phyloP scores from a whole-genome alignment of 331 rosid species.

The Saraca asoca region DNA sequence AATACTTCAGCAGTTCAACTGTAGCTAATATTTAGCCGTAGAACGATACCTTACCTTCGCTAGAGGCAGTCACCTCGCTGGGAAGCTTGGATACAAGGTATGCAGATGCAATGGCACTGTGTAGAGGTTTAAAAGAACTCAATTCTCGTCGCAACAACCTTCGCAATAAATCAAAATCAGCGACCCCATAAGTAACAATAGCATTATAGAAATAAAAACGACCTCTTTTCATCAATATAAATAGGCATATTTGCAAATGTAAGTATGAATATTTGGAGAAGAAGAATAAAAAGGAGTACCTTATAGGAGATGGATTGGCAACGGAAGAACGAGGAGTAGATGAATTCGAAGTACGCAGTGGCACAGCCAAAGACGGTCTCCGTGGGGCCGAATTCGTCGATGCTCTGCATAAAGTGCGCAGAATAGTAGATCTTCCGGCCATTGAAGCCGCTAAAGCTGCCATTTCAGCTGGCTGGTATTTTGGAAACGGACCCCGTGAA shows the following conservation, averaged over 20 bases:
- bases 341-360: constrained; percentile 10
- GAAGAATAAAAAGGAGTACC: constrained; percentile 34
- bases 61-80: constrained; percentile 37
- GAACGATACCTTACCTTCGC: constrained; percentile 43
- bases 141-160: constrained; percentile 56
- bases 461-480: neutral
- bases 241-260: neutral
- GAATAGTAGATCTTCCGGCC: constrained; percentile 28
- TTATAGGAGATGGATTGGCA: constrained; percentile 26
- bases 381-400: constrained; percentile 15
- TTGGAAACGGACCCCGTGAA: constrained; percentile 25
- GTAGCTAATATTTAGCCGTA: neutral
- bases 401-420: constrained; percentile 22
- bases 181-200: too few species aligned
- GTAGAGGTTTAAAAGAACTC: constrained; percentile 50
- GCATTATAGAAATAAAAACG: too few species aligned
- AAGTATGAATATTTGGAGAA: neutral
- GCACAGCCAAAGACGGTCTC: neutral
- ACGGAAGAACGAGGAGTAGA: neutral
- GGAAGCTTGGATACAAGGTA: constrained; percentile 62
- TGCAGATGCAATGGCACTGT: constrained; percentile 48
- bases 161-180: neutral
- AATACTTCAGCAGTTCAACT: neutral
- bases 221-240: too few species aligned
- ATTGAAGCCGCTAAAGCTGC: constrained; percentile 10